A percentile compares a stretch with the other conserved stretches of the same genome.
These are phyloP conservation scores for Acer saccharum DNA, from an alignment of 345 rosid genomes.

Conservation along the genomic window DNA sequence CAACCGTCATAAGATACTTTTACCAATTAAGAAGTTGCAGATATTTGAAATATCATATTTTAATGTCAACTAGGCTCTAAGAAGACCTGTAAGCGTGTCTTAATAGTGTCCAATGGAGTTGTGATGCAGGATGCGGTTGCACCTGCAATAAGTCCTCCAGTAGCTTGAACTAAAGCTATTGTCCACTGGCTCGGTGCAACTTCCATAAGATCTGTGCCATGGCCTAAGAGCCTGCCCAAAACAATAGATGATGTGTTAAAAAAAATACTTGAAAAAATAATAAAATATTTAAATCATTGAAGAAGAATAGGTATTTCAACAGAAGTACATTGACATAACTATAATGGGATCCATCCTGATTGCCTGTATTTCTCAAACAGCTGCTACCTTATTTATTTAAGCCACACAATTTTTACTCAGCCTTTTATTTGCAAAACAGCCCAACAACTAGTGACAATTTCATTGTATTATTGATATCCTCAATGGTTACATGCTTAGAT, in stretches of 20 bases:
- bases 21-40: not conserved
- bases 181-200: conserved; percentile 52
- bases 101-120: conserved; percentile 93
- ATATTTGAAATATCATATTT: not conserved
- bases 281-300: not conserved
- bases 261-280: not conserved
- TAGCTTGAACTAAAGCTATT: conserved; percentile 79
- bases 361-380: not conserved
- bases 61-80: conserved; percentile 20
- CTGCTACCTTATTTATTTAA: not conserved
- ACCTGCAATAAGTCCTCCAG: conserved; percentile 93
- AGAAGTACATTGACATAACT: not conserved
- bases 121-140: conserved; percentile 94
- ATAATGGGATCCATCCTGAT: not conserved
- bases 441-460: not conserved
- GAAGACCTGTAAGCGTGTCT: conserved; percentile 91
- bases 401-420: not conserved
- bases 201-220: conserved; percentile 45
- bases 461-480: not conserved
- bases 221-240: conserved; percentile 65
- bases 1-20: not conserved
- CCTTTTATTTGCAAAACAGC: not conserved
- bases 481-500: not conserved
- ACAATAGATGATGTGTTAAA: conserved; percentile 21
- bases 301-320: not conserved